Evolutionary conservation across 202 grass and related monocot genomes (phyloP).

Genomic region (Carex arenaria): DNA sequence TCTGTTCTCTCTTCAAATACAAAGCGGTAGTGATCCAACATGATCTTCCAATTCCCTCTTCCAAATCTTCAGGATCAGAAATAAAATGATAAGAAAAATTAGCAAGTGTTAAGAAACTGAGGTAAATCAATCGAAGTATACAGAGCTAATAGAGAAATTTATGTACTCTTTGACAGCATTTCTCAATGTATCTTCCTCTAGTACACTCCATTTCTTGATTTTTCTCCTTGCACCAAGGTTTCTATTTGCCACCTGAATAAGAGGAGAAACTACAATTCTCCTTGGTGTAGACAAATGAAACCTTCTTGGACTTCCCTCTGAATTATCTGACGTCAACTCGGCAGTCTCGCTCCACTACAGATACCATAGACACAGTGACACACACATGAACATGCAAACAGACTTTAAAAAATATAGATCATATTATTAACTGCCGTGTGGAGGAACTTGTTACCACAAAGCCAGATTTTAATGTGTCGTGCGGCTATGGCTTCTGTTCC

Average conservation of each 20-base stretch:
- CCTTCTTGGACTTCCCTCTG: neutral
- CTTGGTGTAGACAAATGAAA: conserved; percentile 8
- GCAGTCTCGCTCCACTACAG: neutral
- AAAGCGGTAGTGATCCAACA: neutral
- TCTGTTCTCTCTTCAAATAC: conserved; percentile 7
- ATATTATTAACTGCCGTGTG: neutral
- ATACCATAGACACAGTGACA: neutral
- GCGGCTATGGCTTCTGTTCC: neutral
- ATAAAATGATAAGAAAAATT: neutral
- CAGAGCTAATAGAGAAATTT: neutral
- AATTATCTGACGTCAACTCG: neutral
- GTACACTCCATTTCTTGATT: neutral
- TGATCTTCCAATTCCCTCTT: conserved; percentile 12
- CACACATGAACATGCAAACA: neutral
- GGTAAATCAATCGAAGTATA: neutral
- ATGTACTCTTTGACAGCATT: conserved; percentile 8
- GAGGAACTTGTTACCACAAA: neutral
- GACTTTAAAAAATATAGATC: neutral
- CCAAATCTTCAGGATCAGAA: neutral
- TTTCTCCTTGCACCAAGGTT: neutral
- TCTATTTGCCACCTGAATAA: neutral
- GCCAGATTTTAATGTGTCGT: neutral
- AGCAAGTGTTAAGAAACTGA: neutral
- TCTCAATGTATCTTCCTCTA: conserved; percentile 17
- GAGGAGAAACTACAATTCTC: conserved; percentile 6